Conservation (phyloP, 73 alveolate genomes). For the Paramecium caudatum region DNA sequence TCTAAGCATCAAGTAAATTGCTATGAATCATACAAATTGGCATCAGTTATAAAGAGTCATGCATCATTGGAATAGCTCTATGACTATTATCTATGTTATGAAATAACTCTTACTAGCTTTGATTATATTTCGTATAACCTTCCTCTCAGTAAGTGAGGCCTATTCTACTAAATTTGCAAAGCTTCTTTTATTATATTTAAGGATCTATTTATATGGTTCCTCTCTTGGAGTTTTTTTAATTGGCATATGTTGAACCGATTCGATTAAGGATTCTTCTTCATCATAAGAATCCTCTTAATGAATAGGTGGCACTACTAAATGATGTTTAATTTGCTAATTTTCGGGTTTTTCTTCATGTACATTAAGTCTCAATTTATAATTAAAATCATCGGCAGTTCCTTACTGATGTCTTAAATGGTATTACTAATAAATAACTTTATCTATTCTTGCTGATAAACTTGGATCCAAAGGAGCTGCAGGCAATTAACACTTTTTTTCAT, state of each 20-base stretch:
- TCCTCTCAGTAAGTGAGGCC: slow-evolving; percentile 51
- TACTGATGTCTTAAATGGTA: slow-evolving; percentile 16
- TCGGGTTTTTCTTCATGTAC: neutral
- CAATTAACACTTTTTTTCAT: neutral
- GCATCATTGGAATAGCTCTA: neutral
- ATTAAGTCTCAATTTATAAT: neutral
- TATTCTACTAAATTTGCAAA: slow-evolving; percentile 23
- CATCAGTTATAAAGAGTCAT: neutral
- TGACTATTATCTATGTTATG: slow-evolving; percentile 19
- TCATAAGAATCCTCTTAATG: slow-evolving; percentile 19
- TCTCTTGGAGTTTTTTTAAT: neutral
- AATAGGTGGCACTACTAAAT: neutral
- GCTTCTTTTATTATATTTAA: slow-evolving; percentile 25
- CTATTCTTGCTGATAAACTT: neutral
- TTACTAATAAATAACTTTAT: slow-evolving; percentile 16
- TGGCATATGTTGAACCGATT: neutral
- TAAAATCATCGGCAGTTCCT: slow-evolving; percentile 35
- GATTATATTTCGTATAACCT: slow-evolving; percentile 2
- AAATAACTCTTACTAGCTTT: neutral
- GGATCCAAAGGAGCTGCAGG: slow-evolving; percentile 46
- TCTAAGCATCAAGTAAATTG: slow-evolving; percentile 23
- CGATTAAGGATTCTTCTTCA: neutral
- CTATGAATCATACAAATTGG: slow-evolving; percentile 19
- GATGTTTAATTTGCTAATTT: neutral
- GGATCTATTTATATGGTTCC: slow-evolving; percentile 29